Evolutionary conservation across 2,329 filamentous ascomycete species (phyloP), one percentile per base, ranked within the genome.

Genomic region (Ceratocystis cubensis): DNA sequence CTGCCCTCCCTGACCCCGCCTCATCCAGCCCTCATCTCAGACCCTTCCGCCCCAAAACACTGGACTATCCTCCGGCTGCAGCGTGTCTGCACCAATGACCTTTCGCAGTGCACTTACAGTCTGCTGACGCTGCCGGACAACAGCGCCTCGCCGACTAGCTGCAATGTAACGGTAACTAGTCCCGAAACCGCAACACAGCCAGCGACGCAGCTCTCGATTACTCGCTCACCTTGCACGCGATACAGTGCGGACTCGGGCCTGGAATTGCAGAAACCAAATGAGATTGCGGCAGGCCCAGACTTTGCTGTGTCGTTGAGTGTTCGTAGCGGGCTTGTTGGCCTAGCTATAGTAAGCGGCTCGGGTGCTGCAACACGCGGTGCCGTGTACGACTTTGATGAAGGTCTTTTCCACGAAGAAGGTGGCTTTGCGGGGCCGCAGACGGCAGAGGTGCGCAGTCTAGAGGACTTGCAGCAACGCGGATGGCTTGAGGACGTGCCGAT

Each of bases 351-450:
- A 2, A 28, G 25, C 13, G 50, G 50, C 25, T 25, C 50, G 20
- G 22, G 50, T 20, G 25, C 22, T 2, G n/a, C 50, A 15, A 15
- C 59, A 10, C 59, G 59, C 5, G 37, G 59, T 5, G 59, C 37
- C 6, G n/a, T 62, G 33, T 62, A 44, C 45, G 59, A 44, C 33
- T 62, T 62, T 45, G 59, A 62, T 5, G 33, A 62, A 33, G 37
- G 33, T 4, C 33, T 45, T 7, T 10, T 62, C 10, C 59, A n/a
- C 13, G n/a, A 17, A 15, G 59, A 22, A 20, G 25, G 7, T 7
- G 59, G 37, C 5, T 62, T 62, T 30, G 20, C 50, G 20, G 59
- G 59, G 59, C 37, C 59, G 59, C 59, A 62, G 33, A 62, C 59
- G n/a, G 37, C 22, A 25, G n/a, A 62, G 59, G 59, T 45, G 5